phyloP scores from a whole-genome alignment of 1,284 basidiomycete species.

The Neonothopanus nambi region DNA sequence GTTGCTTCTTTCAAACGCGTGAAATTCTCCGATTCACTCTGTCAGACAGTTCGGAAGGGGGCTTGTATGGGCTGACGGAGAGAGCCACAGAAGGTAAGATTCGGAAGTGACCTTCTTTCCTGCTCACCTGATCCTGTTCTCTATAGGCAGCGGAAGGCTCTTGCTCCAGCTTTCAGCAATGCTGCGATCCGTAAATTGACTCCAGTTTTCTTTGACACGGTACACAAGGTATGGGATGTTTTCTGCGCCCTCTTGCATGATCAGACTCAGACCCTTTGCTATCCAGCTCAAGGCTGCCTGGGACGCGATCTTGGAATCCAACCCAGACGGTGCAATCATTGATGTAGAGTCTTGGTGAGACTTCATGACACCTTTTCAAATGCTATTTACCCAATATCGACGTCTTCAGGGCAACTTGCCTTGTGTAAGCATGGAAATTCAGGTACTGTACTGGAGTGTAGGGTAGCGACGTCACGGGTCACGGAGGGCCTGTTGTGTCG shows the following conservation, averaged over 20 bases:
- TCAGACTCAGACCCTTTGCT: background rate
- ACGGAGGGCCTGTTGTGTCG: no score
- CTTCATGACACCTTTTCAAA: background rate
- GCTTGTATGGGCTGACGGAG: constrained; percentile 52
- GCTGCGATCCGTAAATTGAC: constrained; percentile 37
- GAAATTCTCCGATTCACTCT: no score
- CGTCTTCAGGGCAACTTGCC: no score
- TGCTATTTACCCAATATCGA: no score
- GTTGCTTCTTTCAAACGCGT: constrained; percentile 19
- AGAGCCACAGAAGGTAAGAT: constrained; percentile 52
- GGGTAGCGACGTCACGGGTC: no score
- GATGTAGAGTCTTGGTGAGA: constrained; percentile 59
- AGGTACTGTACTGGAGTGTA: no score
- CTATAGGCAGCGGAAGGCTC: constrained; percentile 42
- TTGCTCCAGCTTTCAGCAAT: constrained; percentile 42
- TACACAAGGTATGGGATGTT: constrained; percentile 43
- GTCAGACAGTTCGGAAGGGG: constrained; percentile 46
- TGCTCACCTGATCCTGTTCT: no score
- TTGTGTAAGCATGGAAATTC: no score
- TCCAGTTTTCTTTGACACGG: constrained; percentile 42
- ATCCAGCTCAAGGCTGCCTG: constrained; percentile 47
- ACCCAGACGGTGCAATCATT: constrained; percentile 38
- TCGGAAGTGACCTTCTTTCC: no score
- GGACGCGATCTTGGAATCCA: constrained; percentile 45
- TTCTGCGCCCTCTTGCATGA: background rate